These are phyloP conservation scores for Moricandia moricandioides DNA, from an alignment of 345 rosid genomes.

Conservation along the genomic window DNA sequence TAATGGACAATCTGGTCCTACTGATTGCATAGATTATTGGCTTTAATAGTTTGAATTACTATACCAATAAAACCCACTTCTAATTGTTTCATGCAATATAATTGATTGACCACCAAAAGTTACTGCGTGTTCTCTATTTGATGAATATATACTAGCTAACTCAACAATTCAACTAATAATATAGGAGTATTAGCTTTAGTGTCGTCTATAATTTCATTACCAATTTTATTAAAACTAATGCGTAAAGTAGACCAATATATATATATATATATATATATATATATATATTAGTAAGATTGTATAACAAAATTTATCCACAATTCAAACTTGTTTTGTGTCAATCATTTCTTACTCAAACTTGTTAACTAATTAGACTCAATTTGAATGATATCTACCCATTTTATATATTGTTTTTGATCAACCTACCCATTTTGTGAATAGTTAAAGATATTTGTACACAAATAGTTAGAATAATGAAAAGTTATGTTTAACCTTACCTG, in stretches of 20 bases:
- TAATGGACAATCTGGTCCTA: not conserved
- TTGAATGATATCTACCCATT: not conserved
- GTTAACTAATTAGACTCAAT: not conserved
- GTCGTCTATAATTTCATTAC: not conserved
- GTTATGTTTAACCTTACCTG: slow-evolving; percentile 23
- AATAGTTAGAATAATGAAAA: not conserved
- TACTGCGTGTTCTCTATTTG: slow-evolving; percentile 9
- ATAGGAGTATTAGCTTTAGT: not conserved
- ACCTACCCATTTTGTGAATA: not conserved
- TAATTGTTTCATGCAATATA: slow-evolving; percentile 5
- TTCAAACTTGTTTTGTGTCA: not conserved
- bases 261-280: not conserved
- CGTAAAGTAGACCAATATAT: not conserved
- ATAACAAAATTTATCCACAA: not conserved
- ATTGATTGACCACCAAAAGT: slow-evolving; percentile 3
- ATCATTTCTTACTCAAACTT: not conserved
- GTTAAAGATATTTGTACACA: not conserved
- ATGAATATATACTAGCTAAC: slow-evolving; percentile 3
- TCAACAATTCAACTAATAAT: slow-evolving; percentile 26
- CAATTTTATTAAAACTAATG: not conserved
- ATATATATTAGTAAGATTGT: not conserved
- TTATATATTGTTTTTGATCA: not conserved
- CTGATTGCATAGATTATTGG: not conserved
- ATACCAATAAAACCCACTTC: slow-evolving; percentile 17
- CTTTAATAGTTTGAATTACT: not conserved